Evolutionary conservation across 768 basidiomycete genomes (phyloP).

Genomic region (Termitomyces sp.): DNA sequence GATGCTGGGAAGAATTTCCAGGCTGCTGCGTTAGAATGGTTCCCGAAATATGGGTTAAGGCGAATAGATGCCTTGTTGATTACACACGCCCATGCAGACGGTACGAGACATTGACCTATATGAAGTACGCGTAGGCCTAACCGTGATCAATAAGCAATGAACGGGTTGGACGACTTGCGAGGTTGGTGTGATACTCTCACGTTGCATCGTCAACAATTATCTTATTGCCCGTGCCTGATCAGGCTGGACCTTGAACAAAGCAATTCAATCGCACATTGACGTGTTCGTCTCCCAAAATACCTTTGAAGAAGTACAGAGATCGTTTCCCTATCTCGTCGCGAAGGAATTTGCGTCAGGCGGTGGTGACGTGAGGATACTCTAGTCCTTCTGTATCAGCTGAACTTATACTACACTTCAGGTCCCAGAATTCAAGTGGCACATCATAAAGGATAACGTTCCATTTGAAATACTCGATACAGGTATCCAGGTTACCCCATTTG

Average conservation of each 20-base stretch:
- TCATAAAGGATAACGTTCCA: slow-evolving; percentile 64
- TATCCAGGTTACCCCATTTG: slow-evolving; percentile 61
- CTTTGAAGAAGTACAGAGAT: slow-evolving; percentile 57
- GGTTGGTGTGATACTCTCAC: slow-evolving; percentile 35
- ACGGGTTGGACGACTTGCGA: slow-evolving; percentile 86
- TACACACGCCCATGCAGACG: slow-evolving; percentile 88
- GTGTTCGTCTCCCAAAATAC: slow-evolving; percentile 68
- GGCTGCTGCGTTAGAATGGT: slow-evolving; percentile 42
- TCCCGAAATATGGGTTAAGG: slow-evolving; percentile 70
- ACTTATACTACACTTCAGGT: slow-evolving; percentile 43
- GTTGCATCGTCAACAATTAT: background rate
- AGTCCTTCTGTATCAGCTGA: background rate
- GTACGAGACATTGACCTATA: slow-evolving; percentile 19
- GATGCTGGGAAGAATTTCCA: slow-evolving; percentile 88
- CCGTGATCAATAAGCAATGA: slow-evolving; percentile 55
- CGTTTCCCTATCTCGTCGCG: slow-evolving; percentile 81
- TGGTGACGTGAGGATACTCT: slow-evolving; percentile 52
- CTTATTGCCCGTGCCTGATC: slow-evolving; percentile 1
- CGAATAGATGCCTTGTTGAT: slow-evolving; percentile 58
- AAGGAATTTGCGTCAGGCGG: slow-evolving; percentile 78
- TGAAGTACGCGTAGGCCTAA: background rate
- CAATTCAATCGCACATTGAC: slow-evolving; percentile 71
- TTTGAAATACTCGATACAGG: slow-evolving; percentile 68
- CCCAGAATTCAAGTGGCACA: slow-evolving; percentile 80
- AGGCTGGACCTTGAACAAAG: slow-evolving; percentile 71